These are phyloP conservation scores for Bryum argenteum DNA, from an alignment of 225 moss, liverwort and hornwort species.

Conservation along the genomic window DNA sequence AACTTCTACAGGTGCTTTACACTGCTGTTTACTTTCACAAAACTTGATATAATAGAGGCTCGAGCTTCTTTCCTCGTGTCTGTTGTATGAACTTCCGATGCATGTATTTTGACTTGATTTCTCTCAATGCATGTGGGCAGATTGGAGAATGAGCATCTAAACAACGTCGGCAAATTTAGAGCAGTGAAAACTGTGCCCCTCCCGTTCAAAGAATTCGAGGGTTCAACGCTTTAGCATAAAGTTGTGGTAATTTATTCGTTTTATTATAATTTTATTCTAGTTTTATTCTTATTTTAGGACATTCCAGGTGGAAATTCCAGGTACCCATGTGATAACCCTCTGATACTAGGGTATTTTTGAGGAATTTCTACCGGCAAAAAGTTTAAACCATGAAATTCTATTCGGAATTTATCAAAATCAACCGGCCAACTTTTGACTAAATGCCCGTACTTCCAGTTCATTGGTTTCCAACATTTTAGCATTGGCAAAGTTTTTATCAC, in stretches of 20 bases:
- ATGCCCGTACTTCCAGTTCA: too few relatives aligned
- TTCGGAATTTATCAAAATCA: too few relatives aligned
- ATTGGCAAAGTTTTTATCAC: not conserved
- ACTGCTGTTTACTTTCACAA: not conserved
- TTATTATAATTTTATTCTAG: not conserved
- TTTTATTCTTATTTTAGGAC: too few relatives aligned
- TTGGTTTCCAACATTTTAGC: too few relatives aligned
- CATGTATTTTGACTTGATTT: not conserved
- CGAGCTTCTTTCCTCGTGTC: not conserved
- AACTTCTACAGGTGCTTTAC: conserved; percentile 71
- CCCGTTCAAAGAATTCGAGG: conserved; percentile 59
- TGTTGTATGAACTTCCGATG: not conserved
- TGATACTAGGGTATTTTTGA: too few relatives aligned
- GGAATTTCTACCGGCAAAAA: too few relatives aligned
- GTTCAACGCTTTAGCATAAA: conserved; percentile 21
- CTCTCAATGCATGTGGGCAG: conserved; percentile 24
- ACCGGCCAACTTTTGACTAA: too few relatives aligned
- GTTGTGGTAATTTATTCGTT: not conserved
- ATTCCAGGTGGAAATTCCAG: not conserved
- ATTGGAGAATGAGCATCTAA: conserved; percentile 63
- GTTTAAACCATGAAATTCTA: too few relatives aligned
- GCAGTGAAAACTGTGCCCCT: conserved; percentile 60
- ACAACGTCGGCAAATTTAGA: conserved; percentile 59
- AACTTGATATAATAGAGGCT: not conserved
- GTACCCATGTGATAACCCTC: too few relatives aligned